Evolutionary conservation across 1,284 basidiomycete genomes (phyloP).

Genomic region (Quambalaria eucalypti): DNA sequence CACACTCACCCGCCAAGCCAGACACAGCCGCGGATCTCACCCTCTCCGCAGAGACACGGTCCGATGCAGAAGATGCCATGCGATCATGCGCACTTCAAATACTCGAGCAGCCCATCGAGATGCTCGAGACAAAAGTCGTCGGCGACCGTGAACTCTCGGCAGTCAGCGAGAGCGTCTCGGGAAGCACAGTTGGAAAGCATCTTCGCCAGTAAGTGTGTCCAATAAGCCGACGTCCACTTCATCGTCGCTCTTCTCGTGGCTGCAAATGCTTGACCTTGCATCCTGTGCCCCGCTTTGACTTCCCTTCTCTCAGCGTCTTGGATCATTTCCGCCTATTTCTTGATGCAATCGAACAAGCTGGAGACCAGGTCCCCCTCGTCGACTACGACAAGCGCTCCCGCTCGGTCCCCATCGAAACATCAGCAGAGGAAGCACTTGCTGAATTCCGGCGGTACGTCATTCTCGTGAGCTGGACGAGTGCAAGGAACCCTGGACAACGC

Average conservation of each 20-base stretch:
- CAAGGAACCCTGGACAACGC: no score
- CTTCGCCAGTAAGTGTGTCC: slow-evolving; percentile 21
- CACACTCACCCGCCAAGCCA: neutral
- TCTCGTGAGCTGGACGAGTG: no score
- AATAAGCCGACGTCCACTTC: no score
- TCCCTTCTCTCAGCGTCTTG: slow-evolving; percentile 11
- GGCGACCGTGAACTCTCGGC: slow-evolving; percentile 15
- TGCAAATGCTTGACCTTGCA: no score
- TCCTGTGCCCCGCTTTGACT: neutral
- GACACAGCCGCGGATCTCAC: neutral
- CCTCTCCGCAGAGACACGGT: neutral
- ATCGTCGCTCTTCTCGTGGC: no score
- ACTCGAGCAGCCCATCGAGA: slow-evolving; percentile 23
- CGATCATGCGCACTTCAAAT: slow-evolving; percentile 29
- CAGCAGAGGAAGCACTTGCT: slow-evolving; percentile 12
- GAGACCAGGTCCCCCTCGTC: slow-evolving; percentile 7
- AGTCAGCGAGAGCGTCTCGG: slow-evolving; percentile 20
- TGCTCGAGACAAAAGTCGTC: slow-evolving; percentile 19
- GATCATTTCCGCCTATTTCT: slow-evolving; percentile 30
- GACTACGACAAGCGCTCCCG: slow-evolving; percentile 31
- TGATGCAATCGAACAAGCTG: slow-evolving; percentile 11
- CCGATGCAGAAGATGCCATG: slow-evolving; percentile 14
- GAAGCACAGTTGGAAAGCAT: slow-evolving; percentile 32
- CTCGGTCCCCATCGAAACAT: slow-evolving; percentile 21
- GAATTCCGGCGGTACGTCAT: slow-evolving; percentile 18